Percentiles rank a stretch among this genome's conserved stretches.
Conservation (phyloP, 139 green algal genomes). For the Chlorella sp. region DNA sequence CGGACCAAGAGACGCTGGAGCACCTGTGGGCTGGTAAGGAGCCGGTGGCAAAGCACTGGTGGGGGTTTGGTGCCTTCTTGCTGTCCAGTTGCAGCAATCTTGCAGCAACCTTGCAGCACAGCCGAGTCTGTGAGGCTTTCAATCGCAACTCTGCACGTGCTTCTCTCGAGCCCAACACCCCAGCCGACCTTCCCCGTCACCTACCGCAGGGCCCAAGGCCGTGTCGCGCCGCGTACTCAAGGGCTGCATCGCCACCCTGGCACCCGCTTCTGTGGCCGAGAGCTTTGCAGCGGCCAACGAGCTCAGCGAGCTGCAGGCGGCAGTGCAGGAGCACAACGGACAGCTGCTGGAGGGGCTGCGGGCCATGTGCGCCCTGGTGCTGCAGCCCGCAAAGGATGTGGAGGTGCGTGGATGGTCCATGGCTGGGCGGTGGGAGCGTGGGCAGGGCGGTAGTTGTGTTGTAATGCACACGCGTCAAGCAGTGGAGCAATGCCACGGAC, state of each 20-base stretch:
- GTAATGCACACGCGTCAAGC: no score
- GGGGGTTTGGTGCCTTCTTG: no score
- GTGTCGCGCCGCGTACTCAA: conserved; percentile 58
- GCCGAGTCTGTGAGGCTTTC: no score
- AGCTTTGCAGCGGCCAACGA: conserved; percentile 4
- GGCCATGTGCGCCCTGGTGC: not conserved
- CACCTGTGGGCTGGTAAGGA: conserved; percentile 70
- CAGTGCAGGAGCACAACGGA: not conserved
- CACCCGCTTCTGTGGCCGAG: not conserved
- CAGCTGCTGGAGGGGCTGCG: conserved; percentile 25
- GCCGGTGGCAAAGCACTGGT: no score
- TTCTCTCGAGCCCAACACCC: no score
- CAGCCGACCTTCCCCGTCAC: no score
- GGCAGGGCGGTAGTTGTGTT: not conserved
- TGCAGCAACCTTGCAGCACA: no score
- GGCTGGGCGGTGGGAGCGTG: not conserved
- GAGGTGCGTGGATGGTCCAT: not conserved
- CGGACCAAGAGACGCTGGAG: conserved; percentile 62
- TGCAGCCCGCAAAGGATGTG: not conserved
- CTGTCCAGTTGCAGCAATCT: no score
- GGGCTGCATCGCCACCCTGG: conserved; percentile 36
- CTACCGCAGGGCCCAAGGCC: conserved; percentile 31
- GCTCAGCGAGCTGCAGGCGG: conserved; percentile 21
- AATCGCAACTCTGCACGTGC: no score
- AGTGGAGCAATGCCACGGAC: no score